phyloP scores from a whole-genome alignment of 495 filamentous ascomycete species.

The Cercophora samala region DNA sequence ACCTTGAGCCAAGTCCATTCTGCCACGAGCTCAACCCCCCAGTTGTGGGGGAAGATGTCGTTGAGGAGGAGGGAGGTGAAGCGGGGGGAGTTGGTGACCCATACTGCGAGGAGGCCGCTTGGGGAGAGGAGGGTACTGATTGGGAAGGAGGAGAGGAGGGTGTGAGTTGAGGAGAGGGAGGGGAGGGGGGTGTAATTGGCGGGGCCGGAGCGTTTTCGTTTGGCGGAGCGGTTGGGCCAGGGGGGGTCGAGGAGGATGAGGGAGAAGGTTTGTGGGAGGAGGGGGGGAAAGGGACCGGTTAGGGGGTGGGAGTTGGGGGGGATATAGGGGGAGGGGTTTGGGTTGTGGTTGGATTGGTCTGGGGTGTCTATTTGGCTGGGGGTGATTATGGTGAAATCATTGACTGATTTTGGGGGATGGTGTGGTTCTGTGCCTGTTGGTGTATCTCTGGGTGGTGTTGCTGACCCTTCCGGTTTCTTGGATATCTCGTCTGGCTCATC shows the following conservation, averaged over 20 bases:
- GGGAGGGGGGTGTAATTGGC: conserved; percentile 55
- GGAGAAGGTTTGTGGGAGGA: conserved; percentile 55
- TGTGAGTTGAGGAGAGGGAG: conserved; percentile 34
- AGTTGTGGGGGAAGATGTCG: conserved; percentile 52
- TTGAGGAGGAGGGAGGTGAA: conserved; percentile 55
- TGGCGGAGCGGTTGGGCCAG: conserved; percentile 88
- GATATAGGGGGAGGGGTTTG: conserved; percentile 20
- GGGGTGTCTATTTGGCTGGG: not conserved
- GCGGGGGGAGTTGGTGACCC: conserved; percentile 79
- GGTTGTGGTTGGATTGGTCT: not conserved
- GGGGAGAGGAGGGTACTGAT: conserved; percentile 53
- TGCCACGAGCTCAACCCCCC: conserved; percentile 63
- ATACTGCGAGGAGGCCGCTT: conserved; percentile 64
- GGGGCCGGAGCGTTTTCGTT: conserved; percentile 49
- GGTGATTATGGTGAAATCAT: too few relatives aligned
- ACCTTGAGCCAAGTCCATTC: conserved; percentile 95
- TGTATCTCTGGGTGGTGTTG: not conserved
- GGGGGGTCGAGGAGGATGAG: conserved; percentile 87
- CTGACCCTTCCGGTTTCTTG: not conserved
- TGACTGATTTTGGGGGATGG: not conserved
- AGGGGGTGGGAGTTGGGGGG: conserved; percentile 37
- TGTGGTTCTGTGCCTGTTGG: not conserved
- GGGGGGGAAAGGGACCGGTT: conserved; percentile 37
- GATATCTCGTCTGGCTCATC: not conserved
- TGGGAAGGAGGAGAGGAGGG: conserved; percentile 51